Base-by-base conservation (phyloP, 2,329 filamentous ascomycete species). In the Xylaria sp. region DNA sequence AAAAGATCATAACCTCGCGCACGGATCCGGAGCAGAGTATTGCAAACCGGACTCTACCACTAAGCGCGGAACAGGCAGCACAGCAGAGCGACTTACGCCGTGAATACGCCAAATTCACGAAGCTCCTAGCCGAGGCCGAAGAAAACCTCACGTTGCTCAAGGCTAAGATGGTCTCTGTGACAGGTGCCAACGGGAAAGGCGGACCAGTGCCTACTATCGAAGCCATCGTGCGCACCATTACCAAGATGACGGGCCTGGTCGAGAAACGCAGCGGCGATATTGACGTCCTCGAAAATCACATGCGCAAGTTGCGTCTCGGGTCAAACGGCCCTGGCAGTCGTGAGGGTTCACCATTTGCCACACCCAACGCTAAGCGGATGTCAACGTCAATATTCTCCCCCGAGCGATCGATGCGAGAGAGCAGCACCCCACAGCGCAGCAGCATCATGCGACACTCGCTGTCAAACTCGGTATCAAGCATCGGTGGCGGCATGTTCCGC, bases 231-330 rank as follows among this genome's bases (percentile, higher is more conserved):
- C 90, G 90, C 55, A 99, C 94, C 1, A 96, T 99, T 61, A 79
- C 80, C 53, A 96, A 94, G 68, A 92, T 99, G 89, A 97, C 92
- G 29, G 83, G 79, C 55, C 93, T 97, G 88, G 90, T 90, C 0
- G 91, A 97, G 77, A 91, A 91, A 74, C 90, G 91, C 69, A 94
- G 90, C 68, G 90, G 88, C 53, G 93, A 97, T 65, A 86, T 99
- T 48, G 91, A 96, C 69, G 85, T 96, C 6, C 80, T 97, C 26
- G 94, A 97, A 74, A 84, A 87, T 44, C 90, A 96, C 69, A 85
- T 99, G 75, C 86, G 89, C 54, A 90, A 86, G 69, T 73, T 95
- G 19, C 81, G 82, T 6, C 72, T 90, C 9, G 71, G 72, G 7
- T 71, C 77, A 6, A 73, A 65, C 71, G 66, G 76, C 67, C 38